Evolutionary conservation across 805 yeast species (phyloP).

Genomic region (Barnettozyma siamensis): DNA sequence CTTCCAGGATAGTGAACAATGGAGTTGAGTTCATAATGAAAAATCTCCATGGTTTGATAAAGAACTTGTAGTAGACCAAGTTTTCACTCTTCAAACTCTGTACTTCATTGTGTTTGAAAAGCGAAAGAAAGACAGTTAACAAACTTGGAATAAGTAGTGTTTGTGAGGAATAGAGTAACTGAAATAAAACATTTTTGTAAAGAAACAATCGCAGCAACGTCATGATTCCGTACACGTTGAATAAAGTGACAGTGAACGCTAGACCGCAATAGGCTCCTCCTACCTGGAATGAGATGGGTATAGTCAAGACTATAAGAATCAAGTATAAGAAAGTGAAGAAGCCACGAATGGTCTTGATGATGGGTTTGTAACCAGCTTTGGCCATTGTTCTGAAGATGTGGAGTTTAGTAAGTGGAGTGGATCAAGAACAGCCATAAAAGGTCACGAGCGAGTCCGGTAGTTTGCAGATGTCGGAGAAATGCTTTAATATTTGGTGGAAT

Average conservation of each 20-base stretch:
- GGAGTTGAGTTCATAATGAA: slow-evolving; percentile 80
- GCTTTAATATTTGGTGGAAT: background rate
- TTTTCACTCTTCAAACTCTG: slow-evolving; percentile 18
- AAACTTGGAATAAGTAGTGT: slow-evolving; percentile 79
- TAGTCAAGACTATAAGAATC: slow-evolving; percentile 65
- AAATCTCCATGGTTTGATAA: slow-evolving; percentile 64
- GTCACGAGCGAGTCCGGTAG: too few relatives aligned
- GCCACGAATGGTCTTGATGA: slow-evolving; percentile 17
- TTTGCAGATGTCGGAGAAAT: too few relatives aligned
- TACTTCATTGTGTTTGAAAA: slow-evolving; percentile 36
- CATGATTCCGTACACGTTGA: slow-evolving; percentile 60
- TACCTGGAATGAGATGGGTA: slow-evolving; percentile 89
- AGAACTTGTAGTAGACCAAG: slow-evolving; percentile 26
- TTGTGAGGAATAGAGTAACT: slow-evolving; percentile 67
- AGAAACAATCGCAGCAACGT: slow-evolving; percentile 64
- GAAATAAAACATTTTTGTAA: slow-evolving; percentile 27
- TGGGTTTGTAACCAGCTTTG: slow-evolving; percentile 7
- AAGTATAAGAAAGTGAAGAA: slow-evolving; percentile 56
- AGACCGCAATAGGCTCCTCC: slow-evolving; percentile 91
- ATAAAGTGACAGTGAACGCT: slow-evolving; percentile 70
- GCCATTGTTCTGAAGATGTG: slow-evolving; percentile 1
- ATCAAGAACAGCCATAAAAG: background rate
- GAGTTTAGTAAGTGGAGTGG: background rate
- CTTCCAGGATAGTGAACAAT: slow-evolving; percentile 82
- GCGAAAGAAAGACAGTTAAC: slow-evolving; percentile 59